Evolutionary conservation across 148 eudicot genomes (phyloP).

Genomic region (Silene conica): DNA sequence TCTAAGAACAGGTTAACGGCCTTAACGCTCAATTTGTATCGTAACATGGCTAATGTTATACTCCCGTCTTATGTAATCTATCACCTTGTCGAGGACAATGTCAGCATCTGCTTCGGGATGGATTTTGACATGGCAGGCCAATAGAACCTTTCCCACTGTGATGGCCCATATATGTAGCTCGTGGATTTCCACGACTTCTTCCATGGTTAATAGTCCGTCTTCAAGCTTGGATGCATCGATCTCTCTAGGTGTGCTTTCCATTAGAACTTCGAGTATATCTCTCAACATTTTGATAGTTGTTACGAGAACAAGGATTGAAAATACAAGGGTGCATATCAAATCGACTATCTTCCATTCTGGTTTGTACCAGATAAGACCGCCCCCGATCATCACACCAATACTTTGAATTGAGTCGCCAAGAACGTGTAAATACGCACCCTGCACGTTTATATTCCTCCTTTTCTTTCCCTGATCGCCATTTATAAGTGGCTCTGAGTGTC

Average conservation of each 20-base stretch:
- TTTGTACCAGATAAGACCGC: constrained; percentile 82
- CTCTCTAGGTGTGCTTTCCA: constrained; percentile 98
- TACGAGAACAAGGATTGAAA: constrained; percentile 66
- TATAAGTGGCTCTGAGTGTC: constrained; percentile 49
- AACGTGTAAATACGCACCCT: constrained; percentile 92
- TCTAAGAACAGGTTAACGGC: constrained; percentile 32
- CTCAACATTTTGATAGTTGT: constrained; percentile 80
- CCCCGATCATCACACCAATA: constrained; percentile 93
- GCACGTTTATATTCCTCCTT: constrained; percentile 61
- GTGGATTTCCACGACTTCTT: constrained; percentile 80
- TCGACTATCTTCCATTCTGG: constrained; percentile 93
- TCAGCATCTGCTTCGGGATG: constrained; percentile 80
- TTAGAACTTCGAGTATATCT: constrained; percentile 74
- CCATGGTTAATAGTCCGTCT: constrained; percentile 65
- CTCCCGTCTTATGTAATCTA: constrained; percentile 67
- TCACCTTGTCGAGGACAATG: constrained; percentile 74
- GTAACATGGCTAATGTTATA: constrained; percentile 91
- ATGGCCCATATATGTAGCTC: constrained; percentile 98
- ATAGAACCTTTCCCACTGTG: constrained; percentile 75
- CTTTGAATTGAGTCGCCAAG: constrained; percentile 96
- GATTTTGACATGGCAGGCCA: constrained; percentile 90
- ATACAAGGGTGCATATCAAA: constrained; percentile 79
- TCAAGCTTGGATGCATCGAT: constrained; percentile 81
- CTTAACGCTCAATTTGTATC: constrained; percentile 81
- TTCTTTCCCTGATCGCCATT: constrained; percentile 33